Base-by-base conservation (phyloP, 192 early-diverging fungal species). In the Fimicolochytrium jonesii region DNA sequence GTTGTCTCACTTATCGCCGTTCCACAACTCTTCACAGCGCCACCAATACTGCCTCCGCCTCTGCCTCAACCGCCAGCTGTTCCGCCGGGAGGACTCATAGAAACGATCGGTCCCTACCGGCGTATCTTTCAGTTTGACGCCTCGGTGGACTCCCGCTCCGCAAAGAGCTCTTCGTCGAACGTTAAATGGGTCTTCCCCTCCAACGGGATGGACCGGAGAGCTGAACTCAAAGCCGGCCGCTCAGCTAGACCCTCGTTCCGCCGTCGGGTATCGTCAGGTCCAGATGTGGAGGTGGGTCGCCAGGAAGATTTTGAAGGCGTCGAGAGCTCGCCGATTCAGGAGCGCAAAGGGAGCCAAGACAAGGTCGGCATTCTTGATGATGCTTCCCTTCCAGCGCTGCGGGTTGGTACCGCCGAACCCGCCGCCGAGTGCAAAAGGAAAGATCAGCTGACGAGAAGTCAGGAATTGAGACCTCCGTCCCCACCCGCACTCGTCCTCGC, bases 101-200 rank as follows among this genome's bases (percentile, higher is more conserved):
- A 46, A 18, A 36, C 59, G 18, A 72, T 77, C 36, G 76, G 76
- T 1, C 76, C 71, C 7, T 77, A 77, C 59, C 63, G 76, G 10
- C 51, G 67, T 9, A 67, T 77, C 4, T 77, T 72, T 49, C 74
- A 77, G 32, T 75, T 54, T 47, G 61, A 59, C n/a, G 17, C 52
- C 48, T 7, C 17, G 17, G 36, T 28, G 6, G 33, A 33, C 7
- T 42, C 41, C 29, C 22, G 3, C 2, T 58, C 56, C 11, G 20
- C 34, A 4, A 30, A 34, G 13, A 55, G 53, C 32, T 30, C 53
- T 7, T 11, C 32, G 53, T 55, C 53, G 32, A 55, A 55, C 26
- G 53, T 55, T 18, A 3, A 18, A 17, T 55, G 53, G 53, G 53
- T 55, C n/a, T 18, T 55, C 4, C 53, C 53, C 9, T 34, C 31